Percentiles rank a stretch among this genome's conserved stretches.
phyloP scores from a whole-genome alignment of 345 rosid genomes.

The Corchorus capsularis region DNA sequence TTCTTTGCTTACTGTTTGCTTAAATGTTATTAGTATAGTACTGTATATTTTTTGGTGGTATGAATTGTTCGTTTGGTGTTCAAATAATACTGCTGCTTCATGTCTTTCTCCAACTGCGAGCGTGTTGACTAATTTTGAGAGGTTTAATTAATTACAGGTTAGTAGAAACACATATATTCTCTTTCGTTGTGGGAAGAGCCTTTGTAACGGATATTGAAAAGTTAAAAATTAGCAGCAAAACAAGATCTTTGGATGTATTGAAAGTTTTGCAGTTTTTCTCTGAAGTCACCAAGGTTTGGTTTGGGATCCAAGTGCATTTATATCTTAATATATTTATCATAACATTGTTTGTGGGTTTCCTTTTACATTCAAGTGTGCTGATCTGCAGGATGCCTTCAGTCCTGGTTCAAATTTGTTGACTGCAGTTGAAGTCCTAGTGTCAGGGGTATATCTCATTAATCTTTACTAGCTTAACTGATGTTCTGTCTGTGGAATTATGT shows the following conservation, averaged over 20 bases:
- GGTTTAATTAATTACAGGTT: slow-evolving; percentile 66
- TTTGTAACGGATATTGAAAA: slow-evolving; percentile 98
- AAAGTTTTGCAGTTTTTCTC: slow-evolving; percentile 75
- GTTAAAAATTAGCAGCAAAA: slow-evolving; percentile 93
- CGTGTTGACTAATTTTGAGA: slow-evolving; percentile 34
- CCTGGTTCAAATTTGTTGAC: slow-evolving; percentile 93
- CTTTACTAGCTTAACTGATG: slow-evolving; percentile 14
- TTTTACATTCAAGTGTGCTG: slow-evolving; percentile 28
- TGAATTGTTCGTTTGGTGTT: slow-evolving; percentile 4
- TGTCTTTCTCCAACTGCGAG: slow-evolving; percentile 20
- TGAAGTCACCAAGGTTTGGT: slow-evolving; percentile 78
- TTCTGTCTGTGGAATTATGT: slow-evolving; percentile 3
- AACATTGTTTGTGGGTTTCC: slow-evolving; percentile 20
- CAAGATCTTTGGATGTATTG: slow-evolving; percentile 74
- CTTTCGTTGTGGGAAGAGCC: slow-evolving; percentile 99
- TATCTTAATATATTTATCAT: neutral
- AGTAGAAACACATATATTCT: slow-evolving; percentile 98
- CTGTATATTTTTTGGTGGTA: neutral
- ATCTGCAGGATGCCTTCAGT: slow-evolving; percentile 77
- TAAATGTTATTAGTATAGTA: neutral
- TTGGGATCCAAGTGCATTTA: slow-evolving; percentile 18
- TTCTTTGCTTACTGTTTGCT: neutral
- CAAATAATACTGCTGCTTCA: slow-evolving; percentile 21
- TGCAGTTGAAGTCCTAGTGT: slow-evolving; percentile 88
- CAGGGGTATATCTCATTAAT: slow-evolving; percentile 69